Base-by-base conservation (phyloP, 495 filamentous ascomycete genomes). In the Penicillium parvum region DNA sequence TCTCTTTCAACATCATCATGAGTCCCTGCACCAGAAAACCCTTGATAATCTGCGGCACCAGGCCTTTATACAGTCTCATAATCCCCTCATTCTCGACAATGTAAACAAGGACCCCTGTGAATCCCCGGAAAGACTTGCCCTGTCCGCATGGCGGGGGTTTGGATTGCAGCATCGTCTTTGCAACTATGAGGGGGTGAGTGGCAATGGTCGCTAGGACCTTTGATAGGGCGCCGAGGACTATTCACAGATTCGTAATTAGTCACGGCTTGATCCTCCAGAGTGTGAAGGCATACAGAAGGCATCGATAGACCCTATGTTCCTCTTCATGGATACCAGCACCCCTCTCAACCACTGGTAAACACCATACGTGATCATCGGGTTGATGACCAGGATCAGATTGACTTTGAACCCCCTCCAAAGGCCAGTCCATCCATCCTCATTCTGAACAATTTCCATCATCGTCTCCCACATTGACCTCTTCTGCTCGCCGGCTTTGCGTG, bases 1-100 rank as follows among this genome's bases (percentile, higher is more conserved):
- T 75, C 66, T 95, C 90, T 70, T 95, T 95, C 1, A 84, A 88
- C 87, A 94, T 92, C 89, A 95, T 95, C 28, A 94, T 71, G 34
- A 94, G 68, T n/a, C 90, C 89, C 61, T 95, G 89, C 3, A 95
- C 89, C 14, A 95, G 49, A 27, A 95, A 61, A 5, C 90, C 89
- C 61, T 95, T 95, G 40, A 85, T 60, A 33, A 95, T 78, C 59
- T 95, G 89, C 1, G 90, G 89, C 0, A 76, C 85, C 47, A 95
- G 87, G 15, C 89, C 89, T 64, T 95, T 95, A 71, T 91, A 95
- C 12, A 95, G 72, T n/a, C 83, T 80, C 12, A 80, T 47, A 12
- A 73, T 47, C 2, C 90, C 89, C 63, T 95, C 89, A 49, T 90
- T 81, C 51, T 88, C 65, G 27, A 91, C 56, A 39, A 95, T 90